These are phyloP conservation scores for Aspergillus udagawae DNA, from an alignment of 2,329 filamentous ascomycete genomes.

Conservation along the genomic window DNA sequence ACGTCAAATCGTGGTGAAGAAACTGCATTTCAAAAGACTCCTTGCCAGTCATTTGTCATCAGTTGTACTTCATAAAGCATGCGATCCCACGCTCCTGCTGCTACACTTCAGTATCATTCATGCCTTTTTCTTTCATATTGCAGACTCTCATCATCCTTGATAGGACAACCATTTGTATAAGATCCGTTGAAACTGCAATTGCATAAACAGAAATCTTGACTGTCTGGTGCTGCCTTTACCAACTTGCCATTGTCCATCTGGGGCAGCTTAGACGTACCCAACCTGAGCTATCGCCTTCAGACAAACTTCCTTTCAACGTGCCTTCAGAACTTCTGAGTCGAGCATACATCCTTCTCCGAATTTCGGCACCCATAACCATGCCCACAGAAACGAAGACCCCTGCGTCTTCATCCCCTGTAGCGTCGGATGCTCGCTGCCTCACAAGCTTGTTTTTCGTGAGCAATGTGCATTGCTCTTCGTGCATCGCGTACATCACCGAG, in stretches of 20 bases:
- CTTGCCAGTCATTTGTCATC: neutral
- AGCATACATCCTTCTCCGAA: neutral
- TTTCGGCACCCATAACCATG: neutral
- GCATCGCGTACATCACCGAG: constrained; percentile 43
- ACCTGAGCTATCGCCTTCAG: neutral
- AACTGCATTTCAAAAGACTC: neutral
- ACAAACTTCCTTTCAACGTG: neutral
- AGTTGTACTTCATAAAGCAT: neutral
- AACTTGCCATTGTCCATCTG: neutral
- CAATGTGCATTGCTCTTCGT: constrained; percentile 48
- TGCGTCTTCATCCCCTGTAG: constrained; percentile 5
- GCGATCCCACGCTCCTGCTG: neutral
- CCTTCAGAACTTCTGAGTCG: neutral
- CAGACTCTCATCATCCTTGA: neutral
- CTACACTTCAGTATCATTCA: neutral
- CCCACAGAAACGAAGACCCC: neutral
- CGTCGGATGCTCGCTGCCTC: constrained; percentile 10
- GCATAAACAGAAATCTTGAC: neutral
- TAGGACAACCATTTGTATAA: neutral
- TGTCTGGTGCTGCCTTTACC: too few species aligned
- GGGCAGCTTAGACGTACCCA: neutral
- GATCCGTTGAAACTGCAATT: neutral
- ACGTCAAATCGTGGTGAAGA: neutral
- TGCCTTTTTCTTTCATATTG: neutral
- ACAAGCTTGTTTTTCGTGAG: constrained; percentile 41